Evolutionary conservation across 495 filamentous ascomycete genomes (phyloP), one percentile per base, ranked within the genome.

Genomic region (Penicillium waksmanii): DNA sequence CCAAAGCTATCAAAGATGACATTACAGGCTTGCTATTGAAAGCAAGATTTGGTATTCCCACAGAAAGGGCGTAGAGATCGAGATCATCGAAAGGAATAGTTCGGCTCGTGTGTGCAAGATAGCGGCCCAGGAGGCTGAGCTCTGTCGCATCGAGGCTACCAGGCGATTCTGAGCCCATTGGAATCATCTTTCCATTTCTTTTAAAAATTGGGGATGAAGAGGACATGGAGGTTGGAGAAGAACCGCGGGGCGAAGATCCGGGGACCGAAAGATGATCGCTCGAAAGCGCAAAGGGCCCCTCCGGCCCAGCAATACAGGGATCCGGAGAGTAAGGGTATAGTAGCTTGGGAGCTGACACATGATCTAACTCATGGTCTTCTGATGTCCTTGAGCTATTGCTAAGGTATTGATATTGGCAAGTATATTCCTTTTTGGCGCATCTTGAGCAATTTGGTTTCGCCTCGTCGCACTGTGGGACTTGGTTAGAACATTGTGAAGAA

Each of bases 1-100:
- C 69, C 44, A 80, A 54, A 6, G 74, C 73, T 18, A 78, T 64
- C 31, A 78, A 63, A 1, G 77, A 80, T 23, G 64, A 67, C 76
- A 80, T 77, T 5, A 80, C 72, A 6, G 65, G 62, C 27, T 67
- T 70, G 67, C 73, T 69, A 23, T 72, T 63, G 58, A 73, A 74
- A 2, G 76, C 77, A n/a, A 80, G 61, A 53, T 68, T 72, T 1
- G 76, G 76, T 25, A 80, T 76, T 10, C 75, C 71, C 18, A 77
- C 58, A n/a, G 75, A 72, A 0, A 80, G 61, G 6, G 72, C 66
- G 55, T 77, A 73, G 47, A 72, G 71, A 44, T 78, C 76, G 0
- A 72, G 61, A 15, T 67, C 43, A 47, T 73, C 71, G 17, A 74
- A 58, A 0, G 73, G 70, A 12, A 65, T 51, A n/a, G 68, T 68